These are phyloP conservation scores for Chlamydomonas sphaeroides DNA, from an alignment of 139 green algal species.

Conservation along the genomic window DNA sequence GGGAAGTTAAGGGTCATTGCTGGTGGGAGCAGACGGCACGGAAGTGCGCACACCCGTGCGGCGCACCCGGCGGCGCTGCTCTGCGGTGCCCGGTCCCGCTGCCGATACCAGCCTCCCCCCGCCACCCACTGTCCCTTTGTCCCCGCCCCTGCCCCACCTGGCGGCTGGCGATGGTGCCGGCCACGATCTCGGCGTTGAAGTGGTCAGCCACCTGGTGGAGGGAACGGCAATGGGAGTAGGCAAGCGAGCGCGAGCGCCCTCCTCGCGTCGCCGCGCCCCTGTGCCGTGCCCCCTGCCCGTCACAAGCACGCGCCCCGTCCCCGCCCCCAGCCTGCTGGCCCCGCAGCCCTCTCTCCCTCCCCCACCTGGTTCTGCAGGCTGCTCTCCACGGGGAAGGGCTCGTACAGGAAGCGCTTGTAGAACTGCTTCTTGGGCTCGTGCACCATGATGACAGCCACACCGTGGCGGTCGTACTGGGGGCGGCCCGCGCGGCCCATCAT, in stretches of 20 bases:
- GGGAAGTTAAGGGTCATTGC: no score
- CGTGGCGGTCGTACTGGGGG: constrained; percentile 93
- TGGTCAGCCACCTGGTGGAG: constrained; percentile 84
- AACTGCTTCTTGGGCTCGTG: constrained; percentile 99
- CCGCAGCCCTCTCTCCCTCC: background rate
- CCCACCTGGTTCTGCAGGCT: constrained; percentile 80
- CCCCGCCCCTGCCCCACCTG: no score
- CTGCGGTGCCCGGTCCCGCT: no score
- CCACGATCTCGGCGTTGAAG: constrained; percentile 95
- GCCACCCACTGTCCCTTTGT: no score
- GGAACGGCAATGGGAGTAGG: background rate
- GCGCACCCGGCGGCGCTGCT: no score
- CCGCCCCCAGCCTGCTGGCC: background rate
- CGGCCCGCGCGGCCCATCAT: constrained; percentile 92
- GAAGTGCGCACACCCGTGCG: no score
- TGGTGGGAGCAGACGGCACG: no score
- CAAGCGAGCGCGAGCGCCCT: no score
- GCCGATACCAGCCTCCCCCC: no score
- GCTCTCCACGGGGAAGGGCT: constrained; percentile 98
- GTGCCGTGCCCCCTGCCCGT: background rate
- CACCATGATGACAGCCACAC: constrained; percentile 94
- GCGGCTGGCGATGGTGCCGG: constrained; percentile 71
- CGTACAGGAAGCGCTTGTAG: constrained; percentile 99
- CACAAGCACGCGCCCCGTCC: background rate
- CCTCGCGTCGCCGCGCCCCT: no score